phyloP scores from a whole-genome alignment of 306 rosid species.

The Carpinus viminea region DNA sequence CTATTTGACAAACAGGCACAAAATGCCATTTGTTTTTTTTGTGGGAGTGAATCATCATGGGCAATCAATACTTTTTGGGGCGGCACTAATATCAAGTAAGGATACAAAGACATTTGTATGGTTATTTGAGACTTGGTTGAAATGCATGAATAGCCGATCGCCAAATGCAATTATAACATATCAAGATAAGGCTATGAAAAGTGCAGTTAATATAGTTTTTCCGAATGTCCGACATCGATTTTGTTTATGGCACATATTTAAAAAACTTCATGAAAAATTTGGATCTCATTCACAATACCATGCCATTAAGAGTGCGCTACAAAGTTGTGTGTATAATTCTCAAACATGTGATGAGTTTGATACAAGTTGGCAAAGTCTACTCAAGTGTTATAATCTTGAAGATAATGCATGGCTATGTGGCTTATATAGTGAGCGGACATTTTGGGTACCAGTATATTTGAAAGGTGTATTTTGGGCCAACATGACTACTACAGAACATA shows the following conservation, averaged over 20 bases:
- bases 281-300: conserved; percentile 16
- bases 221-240: conserved; percentile 24
- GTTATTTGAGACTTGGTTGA: conserved; percentile 28
- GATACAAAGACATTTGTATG: conserved; percentile 20
- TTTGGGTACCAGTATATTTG: conserved; percentile 31
- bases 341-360: conserved; percentile 10
- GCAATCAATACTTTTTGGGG: conserved; percentile 11
- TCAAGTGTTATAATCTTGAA: conserved; percentile 3
- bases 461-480: conserved; percentile 29
- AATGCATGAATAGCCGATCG: conserved; percentile 15
- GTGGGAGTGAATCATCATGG: conserved; percentile 26
- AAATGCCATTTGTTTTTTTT: conserved; percentile 14
- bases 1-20: conserved; percentile 10
- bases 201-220: conserved; percentile 21
- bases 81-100: conserved; percentile 18
- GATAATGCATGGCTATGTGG: conserved; percentile 18
- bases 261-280: conserved; percentile 23
- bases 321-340: conserved; percentile 23
- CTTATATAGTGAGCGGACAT: conserved; percentile 10
- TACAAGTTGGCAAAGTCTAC: conserved; percentile 19
- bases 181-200: conserved; percentile 27
- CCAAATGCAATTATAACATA: conserved; percentile 31
- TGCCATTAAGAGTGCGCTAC: conserved; percentile 8
- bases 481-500: conserved; percentile 23
- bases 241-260: conserved; percentile 33